A percentile compares a stretch with the other conserved stretches of the same genome.
Evolutionary conservation across 805 yeast genomes (phyloP).

Genomic region (Sugiyamaella chiloensis): DNA sequence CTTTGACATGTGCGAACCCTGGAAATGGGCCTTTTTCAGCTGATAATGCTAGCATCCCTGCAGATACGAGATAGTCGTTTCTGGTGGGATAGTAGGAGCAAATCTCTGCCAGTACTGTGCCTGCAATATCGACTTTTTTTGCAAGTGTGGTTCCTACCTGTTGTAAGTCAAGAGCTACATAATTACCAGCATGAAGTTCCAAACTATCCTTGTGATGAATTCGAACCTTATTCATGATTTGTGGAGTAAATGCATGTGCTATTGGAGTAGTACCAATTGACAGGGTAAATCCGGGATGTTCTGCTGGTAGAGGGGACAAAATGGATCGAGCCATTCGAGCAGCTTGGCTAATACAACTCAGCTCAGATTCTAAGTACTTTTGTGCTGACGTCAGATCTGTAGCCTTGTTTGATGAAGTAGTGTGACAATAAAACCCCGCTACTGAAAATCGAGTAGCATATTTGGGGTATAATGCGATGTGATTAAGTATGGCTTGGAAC

Average conservation of each 20-base stretch:
- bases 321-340: slow-evolving; percentile 4
- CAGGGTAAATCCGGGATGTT: slow-evolving; percentile 48
- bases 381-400: slow-evolving; percentile 4
- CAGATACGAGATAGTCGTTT: slow-evolving; percentile 61
- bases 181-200: slow-evolving; percentile 79
- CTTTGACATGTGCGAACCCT: slow-evolving; percentile 53
- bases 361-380: not conserved
- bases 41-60: slow-evolving; percentile 67
- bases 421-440: slow-evolving; percentile 69
- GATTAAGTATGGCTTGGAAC: slow-evolving; percentile 3
- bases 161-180: slow-evolving; percentile 67
- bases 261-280: slow-evolving; percentile 85
- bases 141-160: slow-evolving; percentile 66
- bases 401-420: slow-evolving; percentile 54
- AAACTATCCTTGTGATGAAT: slow-evolving; percentile 51
- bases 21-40: slow-evolving; percentile 58
- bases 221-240: not conserved
- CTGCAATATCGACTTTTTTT: slow-evolving; percentile 46
- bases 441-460: not conserved
- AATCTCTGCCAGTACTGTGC: slow-evolving; percentile 55
- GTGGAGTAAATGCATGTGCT: slow-evolving; percentile 45
- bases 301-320: not conserved
- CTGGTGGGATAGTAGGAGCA: slow-evolving; percentile 56
- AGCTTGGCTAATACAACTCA: not conserved
- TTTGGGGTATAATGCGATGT: slow-evolving; percentile 3